Percentiles rank a stretch among this genome's conserved stretches.
Conservation (phyloP, 2,329 filamentous ascomycete species). For the Microdochium nivale region DNA sequence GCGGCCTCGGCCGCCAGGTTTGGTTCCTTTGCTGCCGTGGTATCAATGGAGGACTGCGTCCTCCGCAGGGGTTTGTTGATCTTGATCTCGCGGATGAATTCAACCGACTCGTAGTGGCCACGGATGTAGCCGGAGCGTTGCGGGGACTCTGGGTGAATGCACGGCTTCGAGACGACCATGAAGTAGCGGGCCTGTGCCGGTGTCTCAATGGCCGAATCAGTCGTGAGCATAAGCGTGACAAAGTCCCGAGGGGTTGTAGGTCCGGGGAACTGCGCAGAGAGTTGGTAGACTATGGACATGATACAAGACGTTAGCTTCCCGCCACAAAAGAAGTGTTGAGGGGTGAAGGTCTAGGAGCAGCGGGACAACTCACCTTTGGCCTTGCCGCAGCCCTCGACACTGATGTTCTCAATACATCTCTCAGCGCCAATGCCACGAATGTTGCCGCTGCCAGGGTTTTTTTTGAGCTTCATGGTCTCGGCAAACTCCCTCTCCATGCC, state of each 20-base stretch:
- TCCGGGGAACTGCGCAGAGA: conserved; percentile 83
- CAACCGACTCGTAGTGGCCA: conserved; percentile 84
- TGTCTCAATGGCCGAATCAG: conserved; percentile 38
- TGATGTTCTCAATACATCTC: conserved; percentile 56
- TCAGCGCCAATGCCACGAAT: conserved; percentile 84
- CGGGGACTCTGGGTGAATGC: conserved; percentile 65
- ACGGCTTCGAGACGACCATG: conserved; percentile 82
- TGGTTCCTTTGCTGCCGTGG: conserved; percentile 10
- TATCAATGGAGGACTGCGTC: conserved; percentile 34
- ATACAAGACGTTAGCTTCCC: conserved; percentile 4
- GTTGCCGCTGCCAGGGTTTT: conserved; percentile 61
- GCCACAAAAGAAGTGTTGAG: no score
- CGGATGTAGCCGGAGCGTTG: conserved; percentile 66
- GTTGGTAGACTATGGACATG: conserved; percentile 57
- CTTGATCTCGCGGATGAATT: conserved; percentile 79
- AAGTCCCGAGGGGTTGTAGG: conserved; percentile 86
- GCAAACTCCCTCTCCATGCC: conserved; percentile 73
- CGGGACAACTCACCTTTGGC: conserved; percentile 56
- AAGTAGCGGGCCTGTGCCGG: conserved; percentile 47
- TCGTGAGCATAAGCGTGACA: conserved; percentile 68
- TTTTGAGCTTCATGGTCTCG: conserved; percentile 64
- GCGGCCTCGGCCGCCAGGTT: conserved; percentile 20
- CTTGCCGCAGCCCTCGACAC: conserved; percentile 48
- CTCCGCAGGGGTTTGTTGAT: conserved; percentile 34
- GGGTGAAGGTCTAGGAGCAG: no score